phyloP scores from a whole-genome alignment of 305 asterid genomes.

The Fraxinus platypoda region DNA sequence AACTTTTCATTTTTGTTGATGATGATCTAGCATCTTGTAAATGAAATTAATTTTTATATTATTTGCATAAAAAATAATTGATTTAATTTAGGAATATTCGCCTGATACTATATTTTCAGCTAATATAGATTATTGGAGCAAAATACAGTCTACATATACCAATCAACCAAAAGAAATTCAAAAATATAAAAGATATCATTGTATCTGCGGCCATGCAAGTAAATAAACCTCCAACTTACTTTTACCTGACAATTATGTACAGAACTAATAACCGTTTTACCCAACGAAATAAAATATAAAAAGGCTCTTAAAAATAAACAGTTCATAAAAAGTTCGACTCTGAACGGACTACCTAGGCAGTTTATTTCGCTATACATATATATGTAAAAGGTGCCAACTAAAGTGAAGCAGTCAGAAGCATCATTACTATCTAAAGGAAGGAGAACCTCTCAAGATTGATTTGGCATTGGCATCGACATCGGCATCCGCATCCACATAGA shows the following conservation, averaged over 20 bases:
- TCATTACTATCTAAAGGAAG: not conserved
- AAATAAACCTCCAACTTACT: not conserved
- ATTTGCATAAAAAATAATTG: not conserved
- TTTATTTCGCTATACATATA: not conserved
- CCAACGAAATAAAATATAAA: not conserved
- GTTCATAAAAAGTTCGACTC: not conserved
- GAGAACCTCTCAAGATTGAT: not conserved
- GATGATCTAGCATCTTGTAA: not conserved
- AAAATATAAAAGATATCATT: not conserved
- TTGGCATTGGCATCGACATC: not conserved
- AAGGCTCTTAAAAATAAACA: not conserved
- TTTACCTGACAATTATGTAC: not conserved
- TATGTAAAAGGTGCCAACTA: not conserved
- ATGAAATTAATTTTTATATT: conserved; percentile 17
- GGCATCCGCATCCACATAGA: not conserved
- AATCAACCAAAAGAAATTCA: not conserved
- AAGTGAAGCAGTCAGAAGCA: not conserved
- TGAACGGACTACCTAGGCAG: not conserved
- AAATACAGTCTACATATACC: not conserved
- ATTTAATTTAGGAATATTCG: not conserved
- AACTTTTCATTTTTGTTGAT: not conserved
- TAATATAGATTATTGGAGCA: not conserved
- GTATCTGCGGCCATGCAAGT: not conserved
- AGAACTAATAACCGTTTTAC: not conserved
- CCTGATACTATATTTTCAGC: not conserved